A percentile compares a stretch with the other conserved stretches of the same genome.
Conservation (phyloP, 306 rosid species). For the Canavalia gladiata region DNA sequence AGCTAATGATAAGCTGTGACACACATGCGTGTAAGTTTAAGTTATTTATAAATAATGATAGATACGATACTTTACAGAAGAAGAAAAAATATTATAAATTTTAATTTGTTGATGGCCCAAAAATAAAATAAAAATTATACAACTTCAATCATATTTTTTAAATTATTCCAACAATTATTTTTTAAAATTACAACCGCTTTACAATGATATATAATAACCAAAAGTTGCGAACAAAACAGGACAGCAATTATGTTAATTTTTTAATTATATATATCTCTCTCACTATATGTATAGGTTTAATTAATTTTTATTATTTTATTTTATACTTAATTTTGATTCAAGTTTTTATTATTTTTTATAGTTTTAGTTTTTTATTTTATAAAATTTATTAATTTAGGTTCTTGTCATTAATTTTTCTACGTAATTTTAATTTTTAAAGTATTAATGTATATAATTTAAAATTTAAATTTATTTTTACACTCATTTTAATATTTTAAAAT, state of each 20-base stretch:
- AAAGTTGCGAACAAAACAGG: constrained; percentile 21
- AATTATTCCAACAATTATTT: neutral
- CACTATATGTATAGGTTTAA: too few relatives aligned
- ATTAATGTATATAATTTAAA: too few relatives aligned
- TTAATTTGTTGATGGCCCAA: neutral
- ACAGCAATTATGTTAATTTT: neutral
- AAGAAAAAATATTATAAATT: neutral
- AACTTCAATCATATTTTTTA: neutral
- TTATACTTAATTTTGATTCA: too few relatives aligned
- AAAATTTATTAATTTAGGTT: too few relatives aligned
- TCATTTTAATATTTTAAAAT: too few relatives aligned
- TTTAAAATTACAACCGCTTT: neutral
- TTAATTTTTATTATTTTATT: too few relatives aligned
- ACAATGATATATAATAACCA: neutral
- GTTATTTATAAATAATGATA: constrained; percentile 11
- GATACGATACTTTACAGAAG: neutral
- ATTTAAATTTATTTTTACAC: too few relatives aligned
- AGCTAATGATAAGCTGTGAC: constrained; percentile 29
- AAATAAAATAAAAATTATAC: constrained; percentile 14
- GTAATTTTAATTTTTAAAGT: too few relatives aligned
- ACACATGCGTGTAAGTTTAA: constrained; percentile 1
- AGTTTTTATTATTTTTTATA: too few relatives aligned
- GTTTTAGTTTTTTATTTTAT: too few relatives aligned
- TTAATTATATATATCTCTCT: too few relatives aligned
- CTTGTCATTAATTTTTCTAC: too few relatives aligned